These are phyloP conservation scores for Aspergillus unguis DNA, from an alignment of 2,329 filamentous ascomycete species.

Conservation along the genomic window DNA sequence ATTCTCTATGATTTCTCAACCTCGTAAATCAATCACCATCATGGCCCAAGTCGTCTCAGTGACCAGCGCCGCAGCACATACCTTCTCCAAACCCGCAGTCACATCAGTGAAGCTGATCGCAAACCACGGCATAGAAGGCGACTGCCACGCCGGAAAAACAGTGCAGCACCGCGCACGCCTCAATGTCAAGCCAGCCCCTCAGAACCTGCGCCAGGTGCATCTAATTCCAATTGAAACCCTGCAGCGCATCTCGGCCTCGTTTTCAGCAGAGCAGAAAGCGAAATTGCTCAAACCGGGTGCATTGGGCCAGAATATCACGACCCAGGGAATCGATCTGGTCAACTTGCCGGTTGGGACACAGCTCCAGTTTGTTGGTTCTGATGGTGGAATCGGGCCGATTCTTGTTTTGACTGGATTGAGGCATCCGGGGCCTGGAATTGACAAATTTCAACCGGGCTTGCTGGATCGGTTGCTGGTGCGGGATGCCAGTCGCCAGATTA, in stretches of 20 bases:
- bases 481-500: constrained; percentile 5
- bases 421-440: constrained; percentile 11
- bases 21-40: no score
- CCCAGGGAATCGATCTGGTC: constrained; percentile 11
- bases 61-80: constrained; percentile 5
- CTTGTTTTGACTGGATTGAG: constrained; percentile 10
- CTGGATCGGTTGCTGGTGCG: constrained; percentile 11
- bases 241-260: neutral
- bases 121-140: constrained; percentile 12
- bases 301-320: constrained; percentile 15
- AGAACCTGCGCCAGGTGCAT: constrained; percentile 17
- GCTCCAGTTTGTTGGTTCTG: constrained; percentile 6
- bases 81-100: constrained; percentile 9
- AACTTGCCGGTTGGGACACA: constrained; percentile 2
- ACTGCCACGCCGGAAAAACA: constrained; percentile 13
- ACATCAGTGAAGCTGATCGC: constrained; percentile 6
- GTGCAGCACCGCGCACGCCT: constrained; percentile 13
- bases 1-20: no score
- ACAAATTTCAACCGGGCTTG: constrained; percentile 7
- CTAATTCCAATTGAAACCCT: constrained; percentile 10
- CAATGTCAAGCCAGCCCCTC: constrained; percentile 1
- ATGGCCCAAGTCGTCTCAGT: constrained; percentile 3
- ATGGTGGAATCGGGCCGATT: neutral
- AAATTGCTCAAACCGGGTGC: constrained; percentile 1
- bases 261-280: neutral